Evolutionary conservation across 345 rosid species (phyloP).

Genomic region (Eucalyptus erythrocorys): DNA sequence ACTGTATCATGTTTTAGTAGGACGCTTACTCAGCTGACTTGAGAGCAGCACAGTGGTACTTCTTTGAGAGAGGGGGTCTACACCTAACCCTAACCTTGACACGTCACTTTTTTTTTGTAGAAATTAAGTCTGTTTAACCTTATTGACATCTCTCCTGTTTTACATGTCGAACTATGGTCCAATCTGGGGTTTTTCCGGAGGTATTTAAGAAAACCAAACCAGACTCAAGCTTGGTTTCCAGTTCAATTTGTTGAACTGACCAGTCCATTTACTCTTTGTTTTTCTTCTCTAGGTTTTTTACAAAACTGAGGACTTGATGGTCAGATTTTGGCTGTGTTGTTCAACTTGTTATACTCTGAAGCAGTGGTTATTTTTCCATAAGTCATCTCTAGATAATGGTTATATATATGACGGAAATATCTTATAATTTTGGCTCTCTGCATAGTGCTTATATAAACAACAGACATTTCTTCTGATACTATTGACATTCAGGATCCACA

Average conservation of each 20-base stretch:
- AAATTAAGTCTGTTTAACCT: background rate
- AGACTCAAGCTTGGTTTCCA: background rate
- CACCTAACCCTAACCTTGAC: background rate
- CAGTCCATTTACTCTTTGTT: background rate
- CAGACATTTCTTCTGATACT: background rate
- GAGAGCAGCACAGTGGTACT: background rate
- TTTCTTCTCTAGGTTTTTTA: background rate
- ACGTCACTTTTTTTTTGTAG: background rate
- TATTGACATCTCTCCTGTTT: background rate
- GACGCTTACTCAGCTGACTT: background rate
- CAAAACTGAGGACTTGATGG: background rate
- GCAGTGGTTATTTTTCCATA: background rate
- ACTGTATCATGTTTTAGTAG: background rate
- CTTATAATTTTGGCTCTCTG: background rate
- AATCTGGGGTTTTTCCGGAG: background rate
- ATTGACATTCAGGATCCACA: slow-evolving; percentile 72
- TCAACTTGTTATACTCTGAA: background rate
- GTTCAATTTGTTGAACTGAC: background rate
- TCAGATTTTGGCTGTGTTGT: background rate
- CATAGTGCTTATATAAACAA: background rate
- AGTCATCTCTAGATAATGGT: background rate
- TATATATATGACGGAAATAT: background rate
- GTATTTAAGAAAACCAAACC: background rate
- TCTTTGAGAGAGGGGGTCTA: background rate
- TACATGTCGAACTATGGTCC: background rate